phyloP scores from a whole-genome alignment of 495 filamentous ascomycete genomes.

The Elasticomyces elasticus region DNA sequence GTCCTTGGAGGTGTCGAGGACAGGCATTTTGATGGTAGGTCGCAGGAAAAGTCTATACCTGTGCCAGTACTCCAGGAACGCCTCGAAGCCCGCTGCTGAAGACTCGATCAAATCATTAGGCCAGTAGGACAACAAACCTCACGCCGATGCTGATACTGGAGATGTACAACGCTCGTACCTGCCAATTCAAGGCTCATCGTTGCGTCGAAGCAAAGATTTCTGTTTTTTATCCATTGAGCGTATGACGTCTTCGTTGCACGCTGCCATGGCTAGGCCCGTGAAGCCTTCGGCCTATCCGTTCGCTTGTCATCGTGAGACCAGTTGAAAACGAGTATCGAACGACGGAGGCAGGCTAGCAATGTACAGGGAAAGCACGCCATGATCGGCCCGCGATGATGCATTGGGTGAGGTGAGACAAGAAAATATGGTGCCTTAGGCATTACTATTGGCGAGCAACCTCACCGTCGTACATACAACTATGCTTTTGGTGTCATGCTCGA shows the following conservation, averaged over 20 bases:
- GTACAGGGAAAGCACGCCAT: not conserved
- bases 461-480: too few relatives aligned
- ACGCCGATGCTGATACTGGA: not conserved
- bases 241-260: not conserved
- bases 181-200: not conserved
- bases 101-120: not conserved
- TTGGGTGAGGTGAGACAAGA: not conserved
- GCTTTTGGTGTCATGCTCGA: too few relatives aligned
- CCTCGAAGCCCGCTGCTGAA: not conserved
- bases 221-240: not conserved
- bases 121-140: not conserved
- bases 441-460: too few relatives aligned
- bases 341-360: not conserved
- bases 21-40: slow-evolving; percentile 32
- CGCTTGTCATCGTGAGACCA: not conserved
- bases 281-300: not conserved
- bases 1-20: slow-evolving; percentile 54
- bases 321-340: not conserved
- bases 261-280: not conserved
- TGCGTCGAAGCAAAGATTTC: not conserved
- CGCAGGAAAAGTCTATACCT: not conserved
- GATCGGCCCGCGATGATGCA: not conserved
- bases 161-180: not conserved
- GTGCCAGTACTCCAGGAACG: not conserved
- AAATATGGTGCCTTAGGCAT: not conserved